Evolutionary conservation across 306 rosid species (phyloP).

Genomic region (Rosa multiflora): DNA sequence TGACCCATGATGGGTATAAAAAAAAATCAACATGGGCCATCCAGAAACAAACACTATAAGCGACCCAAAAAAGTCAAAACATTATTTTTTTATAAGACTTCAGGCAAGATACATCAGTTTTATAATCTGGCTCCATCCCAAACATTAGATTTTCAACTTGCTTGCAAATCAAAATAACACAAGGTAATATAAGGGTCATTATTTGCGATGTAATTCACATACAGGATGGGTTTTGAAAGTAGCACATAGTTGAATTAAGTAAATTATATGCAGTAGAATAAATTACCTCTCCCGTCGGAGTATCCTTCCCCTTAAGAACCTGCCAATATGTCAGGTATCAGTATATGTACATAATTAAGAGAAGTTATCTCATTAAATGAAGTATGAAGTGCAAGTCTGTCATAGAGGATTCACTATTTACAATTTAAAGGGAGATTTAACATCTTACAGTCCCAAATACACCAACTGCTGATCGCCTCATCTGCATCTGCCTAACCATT

Average conservation of each 20-base stretch:
- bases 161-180: not conserved
- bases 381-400: not conserved
- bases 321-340: slow-evolving; percentile 35
- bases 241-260: slow-evolving; percentile 4
- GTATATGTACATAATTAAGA: slow-evolving; percentile 10
- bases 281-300: slow-evolving; percentile 43
- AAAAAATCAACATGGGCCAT: not conserved
- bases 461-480: slow-evolving; percentile 52
- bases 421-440: not conserved
- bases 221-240: not conserved
- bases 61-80: not conserved
- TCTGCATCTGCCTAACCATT: slow-evolving; percentile 82
- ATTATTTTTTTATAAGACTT: not conserved
- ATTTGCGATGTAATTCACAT: not conserved
- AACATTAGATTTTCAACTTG: not conserved
- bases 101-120: not conserved
- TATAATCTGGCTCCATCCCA: not conserved
- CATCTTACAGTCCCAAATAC: slow-evolving; percentile 72
- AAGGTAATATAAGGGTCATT: not conserved
- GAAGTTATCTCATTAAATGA: not conserved
- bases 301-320: slow-evolving; percentile 40
- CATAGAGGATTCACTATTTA: not conserved
- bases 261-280: not conserved
- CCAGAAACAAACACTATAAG: not conserved
- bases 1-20: no score